These are phyloP conservation scores for Pichia gijzeniarum DNA, from an alignment of 805 yeast species.

Conservation along the genomic window DNA sequence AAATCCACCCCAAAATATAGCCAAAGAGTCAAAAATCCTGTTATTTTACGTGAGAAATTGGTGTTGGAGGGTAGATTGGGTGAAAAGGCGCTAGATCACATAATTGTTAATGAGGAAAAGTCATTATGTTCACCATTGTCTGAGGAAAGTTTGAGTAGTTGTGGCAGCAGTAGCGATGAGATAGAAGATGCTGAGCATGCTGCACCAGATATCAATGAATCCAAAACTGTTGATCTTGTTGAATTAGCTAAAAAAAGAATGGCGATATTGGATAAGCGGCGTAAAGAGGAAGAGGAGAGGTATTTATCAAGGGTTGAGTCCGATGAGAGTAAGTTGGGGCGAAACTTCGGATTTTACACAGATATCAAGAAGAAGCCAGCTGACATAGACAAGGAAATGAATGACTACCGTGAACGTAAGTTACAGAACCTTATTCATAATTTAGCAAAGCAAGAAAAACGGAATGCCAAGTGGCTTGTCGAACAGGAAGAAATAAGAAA, in stretches of 20 bases:
- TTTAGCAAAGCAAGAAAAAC: slow-evolving; percentile 29
- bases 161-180: slow-evolving; percentile 11
- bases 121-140: slow-evolving; percentile 2
- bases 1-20: slow-evolving; percentile 67
- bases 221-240: not conserved
- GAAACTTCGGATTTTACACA: slow-evolving; percentile 29
- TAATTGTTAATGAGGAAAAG: slow-evolving; percentile 26
- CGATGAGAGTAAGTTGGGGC: slow-evolving; percentile 29
- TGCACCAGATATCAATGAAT: not conserved
- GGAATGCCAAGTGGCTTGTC: slow-evolving; percentile 13
- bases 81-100: slow-evolving; percentile 65
- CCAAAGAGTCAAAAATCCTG: slow-evolving; percentile 59
- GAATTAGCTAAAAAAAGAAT: slow-evolving; percentile 45
- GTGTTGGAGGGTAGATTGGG: slow-evolving; percentile 79
- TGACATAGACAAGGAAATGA: slow-evolving; percentile 17
- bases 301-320: slow-evolving; percentile 28
- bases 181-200: not conserved
- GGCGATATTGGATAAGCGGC: slow-evolving; percentile 30
- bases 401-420: slow-evolving; percentile 16
- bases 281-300: slow-evolving; percentile 29
- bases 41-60: slow-evolving; percentile 59
- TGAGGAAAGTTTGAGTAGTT: slow-evolving; percentile 2
- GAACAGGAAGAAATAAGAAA: slow-evolving; percentile 27
- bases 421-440: slow-evolving; percentile 21
- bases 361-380: slow-evolving; percentile 20